A percentile compares a stretch with the other conserved stretches of the same genome.
Conservation (phyloP, 495 filamentous ascomycete species). For the Viridothelium virens region DNA sequence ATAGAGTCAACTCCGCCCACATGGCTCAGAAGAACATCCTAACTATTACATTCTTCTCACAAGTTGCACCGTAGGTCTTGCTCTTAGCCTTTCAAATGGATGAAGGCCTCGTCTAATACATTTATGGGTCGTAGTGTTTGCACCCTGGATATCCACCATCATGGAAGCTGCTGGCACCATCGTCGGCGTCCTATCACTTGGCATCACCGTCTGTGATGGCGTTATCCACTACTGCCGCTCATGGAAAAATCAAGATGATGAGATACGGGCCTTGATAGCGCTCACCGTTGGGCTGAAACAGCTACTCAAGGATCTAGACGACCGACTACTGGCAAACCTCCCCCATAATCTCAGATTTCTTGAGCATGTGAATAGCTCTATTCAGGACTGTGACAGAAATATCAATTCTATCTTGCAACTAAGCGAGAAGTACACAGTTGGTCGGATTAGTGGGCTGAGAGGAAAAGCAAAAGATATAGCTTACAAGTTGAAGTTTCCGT, state of each 20-base stretch:
- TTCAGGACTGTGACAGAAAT: background rate
- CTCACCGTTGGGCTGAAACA: conserved; percentile 1
- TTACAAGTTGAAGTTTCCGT: conserved; percentile 1
- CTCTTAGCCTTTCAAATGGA: background rate
- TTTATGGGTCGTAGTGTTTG: background rate
- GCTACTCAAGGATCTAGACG: conserved; percentile 2
- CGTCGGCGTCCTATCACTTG: conserved; percentile 3
- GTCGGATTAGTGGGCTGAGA: background rate
- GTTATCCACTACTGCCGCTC: conserved; percentile 2
- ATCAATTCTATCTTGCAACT: background rate
- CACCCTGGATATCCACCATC: background rate
- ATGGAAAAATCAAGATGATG: conserved; percentile 10
- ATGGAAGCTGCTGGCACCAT: conserved; percentile 5
- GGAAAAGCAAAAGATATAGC: conserved; percentile 5
- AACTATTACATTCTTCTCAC: background rate
- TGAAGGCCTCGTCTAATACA: background rate
- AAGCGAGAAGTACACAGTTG: background rate
- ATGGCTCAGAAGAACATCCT: background rate
- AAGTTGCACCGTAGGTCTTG: background rate
- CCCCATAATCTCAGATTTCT: background rate
- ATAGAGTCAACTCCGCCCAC: background rate
- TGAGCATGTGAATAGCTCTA: background rate
- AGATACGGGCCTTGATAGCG: background rate
- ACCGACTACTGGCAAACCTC: background rate
- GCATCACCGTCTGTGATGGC: conserved; percentile 8